Percentiles rank a stretch among this genome's conserved stretches.
Evolutionary conservation across 2,329 filamentous ascomycete species (phyloP).

Genomic region (Aspergillus sojae): DNA sequence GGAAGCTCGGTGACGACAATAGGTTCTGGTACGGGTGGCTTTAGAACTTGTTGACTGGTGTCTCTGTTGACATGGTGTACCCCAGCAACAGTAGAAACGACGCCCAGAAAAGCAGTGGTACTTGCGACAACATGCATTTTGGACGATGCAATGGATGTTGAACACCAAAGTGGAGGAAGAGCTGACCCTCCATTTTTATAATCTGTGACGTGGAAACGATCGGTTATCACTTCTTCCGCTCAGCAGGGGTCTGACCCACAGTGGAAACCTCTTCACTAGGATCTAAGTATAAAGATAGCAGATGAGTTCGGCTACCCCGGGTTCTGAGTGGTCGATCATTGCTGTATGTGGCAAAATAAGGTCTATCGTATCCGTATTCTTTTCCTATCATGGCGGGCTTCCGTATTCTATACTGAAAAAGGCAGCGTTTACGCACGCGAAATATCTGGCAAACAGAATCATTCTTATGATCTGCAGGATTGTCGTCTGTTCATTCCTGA

Average conservation of each 20-base stretch:
- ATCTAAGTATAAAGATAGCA: neutral
- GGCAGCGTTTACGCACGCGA: neutral
- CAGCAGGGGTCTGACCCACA: neutral
- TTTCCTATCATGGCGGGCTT: neutral
- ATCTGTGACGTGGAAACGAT: neutral
- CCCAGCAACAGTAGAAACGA: neutral
- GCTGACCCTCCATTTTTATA: neutral
- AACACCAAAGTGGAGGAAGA: neutral
- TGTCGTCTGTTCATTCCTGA: neutral
- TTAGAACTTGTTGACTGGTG: neutral
- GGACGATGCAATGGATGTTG: neutral
- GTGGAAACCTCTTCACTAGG: neutral
- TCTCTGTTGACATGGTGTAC: neutral
- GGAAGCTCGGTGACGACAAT: constrained; percentile 41
- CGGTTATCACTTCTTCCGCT: neutral
- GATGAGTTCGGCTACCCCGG: neutral
- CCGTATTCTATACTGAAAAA: neutral
- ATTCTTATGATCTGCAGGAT: neutral
- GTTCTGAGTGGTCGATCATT: neutral
- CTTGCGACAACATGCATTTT: neutral
- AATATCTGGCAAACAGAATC: neutral
- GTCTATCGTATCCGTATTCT: neutral
- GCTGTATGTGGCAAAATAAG: neutral
- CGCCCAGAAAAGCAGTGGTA: neutral
- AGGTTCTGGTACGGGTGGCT: constrained; percentile 30